A percentile compares a stretch with the other conserved stretches of the same genome.
Evolutionary conservation across 1,284 basidiomycete genomes (phyloP).

Genomic region (Ganoderma boninense): DNA sequence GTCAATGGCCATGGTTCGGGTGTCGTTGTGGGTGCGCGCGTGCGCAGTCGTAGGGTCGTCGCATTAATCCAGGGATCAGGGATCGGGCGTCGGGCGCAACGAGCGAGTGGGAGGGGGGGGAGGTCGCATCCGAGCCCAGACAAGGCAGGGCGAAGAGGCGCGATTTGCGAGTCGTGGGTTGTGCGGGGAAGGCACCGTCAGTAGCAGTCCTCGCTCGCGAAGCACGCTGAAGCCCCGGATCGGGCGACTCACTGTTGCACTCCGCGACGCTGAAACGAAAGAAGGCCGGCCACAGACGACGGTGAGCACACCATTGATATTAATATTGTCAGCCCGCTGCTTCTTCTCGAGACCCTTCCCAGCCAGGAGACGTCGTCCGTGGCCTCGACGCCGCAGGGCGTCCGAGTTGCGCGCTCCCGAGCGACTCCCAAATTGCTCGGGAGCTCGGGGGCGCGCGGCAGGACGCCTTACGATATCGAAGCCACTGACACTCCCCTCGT

Average conservation of each 20-base stretch:
- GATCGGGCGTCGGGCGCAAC: neutral
- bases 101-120: neutral
- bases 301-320: neutral
- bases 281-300: neutral
- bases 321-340: too few relatives aligned
- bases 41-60: neutral
- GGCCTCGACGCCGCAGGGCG: neutral
- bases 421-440: neutral
- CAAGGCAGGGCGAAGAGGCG: neutral
- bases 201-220: constrained; percentile 14
- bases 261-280: constrained; percentile 50
- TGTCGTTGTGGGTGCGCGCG: constrained; percentile 2
- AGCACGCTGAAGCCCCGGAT: neutral
- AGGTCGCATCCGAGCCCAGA: neutral
- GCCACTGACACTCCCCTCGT: neutral
- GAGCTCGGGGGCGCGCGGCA: constrained; percentile 3
- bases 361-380: neutral
- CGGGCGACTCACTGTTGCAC: constrained; percentile 65
- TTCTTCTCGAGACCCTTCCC: neutral
- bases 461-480: constrained; percentile 1
- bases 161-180: neutral
- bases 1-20: neutral
- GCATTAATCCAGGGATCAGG: neutral
- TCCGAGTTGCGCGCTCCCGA: constrained; percentile 3
- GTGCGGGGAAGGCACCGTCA: constrained; percentile 6